These are phyloP conservation scores for Colletotrichum camelliae DNA, from an alignment of 2,329 filamentous ascomycete genomes.

Conservation along the genomic window DNA sequence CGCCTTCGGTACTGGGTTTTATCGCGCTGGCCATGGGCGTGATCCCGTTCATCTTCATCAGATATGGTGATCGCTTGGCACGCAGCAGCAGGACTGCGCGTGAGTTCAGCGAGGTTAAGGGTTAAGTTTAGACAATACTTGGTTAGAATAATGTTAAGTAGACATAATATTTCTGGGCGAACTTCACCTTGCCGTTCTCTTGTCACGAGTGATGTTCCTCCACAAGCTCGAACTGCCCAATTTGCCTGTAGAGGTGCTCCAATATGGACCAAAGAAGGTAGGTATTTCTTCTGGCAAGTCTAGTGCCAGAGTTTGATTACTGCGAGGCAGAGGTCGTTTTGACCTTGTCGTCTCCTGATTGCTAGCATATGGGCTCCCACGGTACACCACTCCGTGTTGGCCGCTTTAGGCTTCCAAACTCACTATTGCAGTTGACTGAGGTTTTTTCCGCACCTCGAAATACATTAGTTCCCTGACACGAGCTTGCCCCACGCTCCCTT, in stretches of 20 bases:
- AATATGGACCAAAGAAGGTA: not conserved
- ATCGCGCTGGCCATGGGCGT: slow-evolving; percentile 32
- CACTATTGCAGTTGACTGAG: not conserved
- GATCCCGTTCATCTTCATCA: slow-evolving; percentile 37
- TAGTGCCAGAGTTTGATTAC: not conserved
- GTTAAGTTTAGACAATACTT: not conserved
- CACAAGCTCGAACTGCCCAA: not conserved
- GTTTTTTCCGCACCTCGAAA: not conserved
- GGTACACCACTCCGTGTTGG: not conserved
- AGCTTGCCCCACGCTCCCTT: not conserved
- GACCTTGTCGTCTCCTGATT: not conserved
- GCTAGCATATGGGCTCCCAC: not conserved
- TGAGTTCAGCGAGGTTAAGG: not conserved
- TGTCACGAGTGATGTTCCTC: not conserved
- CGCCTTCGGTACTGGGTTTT: slow-evolving; percentile 38
- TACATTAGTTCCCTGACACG: not conserved
- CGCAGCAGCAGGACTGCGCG: slow-evolving; percentile 26
- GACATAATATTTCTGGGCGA: not conserved
- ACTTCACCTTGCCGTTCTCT: not conserved
- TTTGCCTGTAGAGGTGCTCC: not conserved
- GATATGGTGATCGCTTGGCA: slow-evolving; percentile 33
- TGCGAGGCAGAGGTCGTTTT: not conserved
- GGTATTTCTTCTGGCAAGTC: not conserved
- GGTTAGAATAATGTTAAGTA: not conserved
- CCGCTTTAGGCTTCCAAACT: not conserved